These are phyloP conservation scores for Geosmithia flava DNA, from an alignment of 2,329 filamentous ascomycete genomes.

Conservation along the genomic window DNA sequence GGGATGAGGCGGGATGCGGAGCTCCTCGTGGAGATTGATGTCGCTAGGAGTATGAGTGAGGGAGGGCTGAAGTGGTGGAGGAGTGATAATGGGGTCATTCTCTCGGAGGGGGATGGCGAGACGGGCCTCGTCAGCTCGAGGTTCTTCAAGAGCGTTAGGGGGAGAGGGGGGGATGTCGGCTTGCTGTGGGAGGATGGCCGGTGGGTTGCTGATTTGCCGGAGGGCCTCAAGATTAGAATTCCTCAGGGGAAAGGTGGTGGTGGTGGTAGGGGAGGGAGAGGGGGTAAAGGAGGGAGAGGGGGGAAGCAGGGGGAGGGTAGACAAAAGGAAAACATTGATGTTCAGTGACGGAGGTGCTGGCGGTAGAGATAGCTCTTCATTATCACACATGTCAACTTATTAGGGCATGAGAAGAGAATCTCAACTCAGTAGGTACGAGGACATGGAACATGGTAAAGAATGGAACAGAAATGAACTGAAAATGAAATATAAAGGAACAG, in stretches of 20 bases:
- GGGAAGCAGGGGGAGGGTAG: not conserved
- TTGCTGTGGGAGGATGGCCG: constrained; percentile 61
- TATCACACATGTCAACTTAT: no score
- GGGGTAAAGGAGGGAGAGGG: constrained; percentile 13
- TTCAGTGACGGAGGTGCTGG: not conserved
- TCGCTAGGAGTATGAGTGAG: constrained; percentile 51
- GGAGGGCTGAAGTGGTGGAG: constrained; percentile 58
- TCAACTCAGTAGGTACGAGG: no score
- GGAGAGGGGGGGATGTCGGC: constrained; percentile 43
- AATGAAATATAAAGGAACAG: no score
- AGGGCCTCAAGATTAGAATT: constrained; percentile 34
- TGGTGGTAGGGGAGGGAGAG: constrained; percentile 22
- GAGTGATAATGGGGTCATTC: constrained; percentile 66
- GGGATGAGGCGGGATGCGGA: constrained; percentile 74
- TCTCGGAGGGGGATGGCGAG: constrained; percentile 46
- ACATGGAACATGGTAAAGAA: no score
- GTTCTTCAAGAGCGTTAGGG: constrained; percentile 63
- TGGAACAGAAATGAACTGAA: no score
- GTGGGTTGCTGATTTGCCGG: constrained; percentile 54
- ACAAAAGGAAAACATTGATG: not conserved
- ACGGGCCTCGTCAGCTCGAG: constrained; percentile 40
- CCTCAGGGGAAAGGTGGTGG: constrained; percentile 31
- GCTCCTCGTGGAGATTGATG: constrained; percentile 65
- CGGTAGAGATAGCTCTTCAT: no score
- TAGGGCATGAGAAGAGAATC: no score